These are phyloP conservation scores for Dryadomyces quercivorus DNA, from an alignment of 2,329 filamentous ascomycete genomes.

Conservation along the genomic window DNA sequence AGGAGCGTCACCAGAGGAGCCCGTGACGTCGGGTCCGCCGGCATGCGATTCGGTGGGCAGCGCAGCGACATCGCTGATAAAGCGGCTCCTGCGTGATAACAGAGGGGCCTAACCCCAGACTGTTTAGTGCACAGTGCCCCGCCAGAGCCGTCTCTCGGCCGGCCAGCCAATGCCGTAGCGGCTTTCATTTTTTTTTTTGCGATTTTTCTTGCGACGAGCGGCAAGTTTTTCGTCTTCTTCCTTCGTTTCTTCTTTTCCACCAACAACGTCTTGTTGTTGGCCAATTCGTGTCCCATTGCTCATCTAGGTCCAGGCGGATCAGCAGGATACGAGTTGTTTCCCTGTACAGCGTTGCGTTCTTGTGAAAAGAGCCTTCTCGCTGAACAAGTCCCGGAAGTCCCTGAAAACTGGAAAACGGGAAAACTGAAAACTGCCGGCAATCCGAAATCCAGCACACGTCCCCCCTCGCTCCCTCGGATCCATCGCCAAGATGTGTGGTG, in stretches of 20 bases:
- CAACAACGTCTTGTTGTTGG: not conserved
- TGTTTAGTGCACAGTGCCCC: not conserved
- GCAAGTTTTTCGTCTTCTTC: not conserved
- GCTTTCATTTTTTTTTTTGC: not conserved
- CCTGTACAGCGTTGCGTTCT: not conserved
- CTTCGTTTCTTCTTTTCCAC: not conserved
- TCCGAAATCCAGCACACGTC: too few relatives aligned
- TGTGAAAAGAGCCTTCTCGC: too few relatives aligned
- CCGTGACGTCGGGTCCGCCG: not conserved
- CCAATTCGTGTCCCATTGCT: not conserved
- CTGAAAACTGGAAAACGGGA: too few relatives aligned
- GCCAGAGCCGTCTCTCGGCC: not conserved
- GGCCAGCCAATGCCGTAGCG: not conserved
- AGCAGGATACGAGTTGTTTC: not conserved
- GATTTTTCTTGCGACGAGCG: too few relatives aligned
- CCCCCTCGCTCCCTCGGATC: too few relatives aligned
- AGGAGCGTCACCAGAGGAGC: too few relatives aligned
- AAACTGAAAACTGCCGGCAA: too few relatives aligned
- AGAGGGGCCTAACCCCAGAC: not conserved
- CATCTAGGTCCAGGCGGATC: not conserved
- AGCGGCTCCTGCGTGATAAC: not conserved
- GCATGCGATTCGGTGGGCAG: not conserved
- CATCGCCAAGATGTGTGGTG: conserved; percentile 42
- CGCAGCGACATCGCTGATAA: not conserved
- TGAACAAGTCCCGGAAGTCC: too few relatives aligned